phyloP scores from a whole-genome alignment of 345 rosid genomes.

The Pugionium dolabratum region DNA sequence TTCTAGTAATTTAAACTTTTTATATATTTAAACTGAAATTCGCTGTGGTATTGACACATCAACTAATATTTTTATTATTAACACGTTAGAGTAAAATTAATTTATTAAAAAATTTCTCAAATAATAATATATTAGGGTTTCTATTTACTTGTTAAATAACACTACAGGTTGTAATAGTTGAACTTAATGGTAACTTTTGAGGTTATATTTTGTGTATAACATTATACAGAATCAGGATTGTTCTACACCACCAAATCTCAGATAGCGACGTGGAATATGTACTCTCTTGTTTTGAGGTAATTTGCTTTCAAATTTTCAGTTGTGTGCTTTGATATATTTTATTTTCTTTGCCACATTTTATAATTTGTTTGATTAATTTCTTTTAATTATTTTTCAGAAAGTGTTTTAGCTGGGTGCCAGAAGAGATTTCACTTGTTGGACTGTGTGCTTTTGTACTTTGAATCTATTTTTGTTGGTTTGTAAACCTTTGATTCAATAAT shows the following conservation, averaged over 20 bases:
- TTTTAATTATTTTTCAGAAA: conserved; percentile 25
- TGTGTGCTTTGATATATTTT: background rate
- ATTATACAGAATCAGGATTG: conserved; percentile 67
- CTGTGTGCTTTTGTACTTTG: conserved; percentile 3
- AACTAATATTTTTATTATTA: too few species aligned
- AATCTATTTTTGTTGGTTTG: background rate
- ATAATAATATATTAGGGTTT: too few species aligned
- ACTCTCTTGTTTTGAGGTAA: conserved; percentile 68
- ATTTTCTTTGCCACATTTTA: background rate
- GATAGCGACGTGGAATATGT: conserved; percentile 67
- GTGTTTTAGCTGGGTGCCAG: conserved; percentile 12
- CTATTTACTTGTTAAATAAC: background rate
- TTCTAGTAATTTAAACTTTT: too few species aligned
- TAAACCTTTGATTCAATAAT: too few species aligned
- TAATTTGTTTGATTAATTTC: conserved; percentile 7
- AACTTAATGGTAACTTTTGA: conserved; percentile 6
- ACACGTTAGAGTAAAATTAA: too few species aligned
- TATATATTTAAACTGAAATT: too few species aligned
- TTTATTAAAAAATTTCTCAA: too few species aligned
- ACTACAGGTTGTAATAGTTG: conserved; percentile 35
- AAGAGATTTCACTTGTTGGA: conserved; percentile 21
- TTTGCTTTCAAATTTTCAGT: background rate
- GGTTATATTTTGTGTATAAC: background rate
- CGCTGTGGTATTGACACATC: too few species aligned
- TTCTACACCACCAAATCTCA: conserved; percentile 83